Evolutionary conservation across 106 monocot species (phyloP).

Genomic region (Cymbidium sinense): DNA sequence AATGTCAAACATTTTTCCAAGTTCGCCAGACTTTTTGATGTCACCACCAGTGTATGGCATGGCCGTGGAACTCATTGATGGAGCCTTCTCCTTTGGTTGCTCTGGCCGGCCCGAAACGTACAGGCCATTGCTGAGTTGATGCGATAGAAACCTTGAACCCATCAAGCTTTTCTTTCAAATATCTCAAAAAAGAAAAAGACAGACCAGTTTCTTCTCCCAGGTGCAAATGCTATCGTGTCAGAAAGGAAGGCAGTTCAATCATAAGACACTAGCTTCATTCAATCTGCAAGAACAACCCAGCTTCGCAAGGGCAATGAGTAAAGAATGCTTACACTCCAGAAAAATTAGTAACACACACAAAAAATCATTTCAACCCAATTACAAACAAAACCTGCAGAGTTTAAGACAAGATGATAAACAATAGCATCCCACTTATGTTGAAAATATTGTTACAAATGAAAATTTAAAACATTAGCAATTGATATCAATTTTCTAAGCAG

Average conservation of each 20-base stretch:
- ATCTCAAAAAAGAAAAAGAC: not conserved
- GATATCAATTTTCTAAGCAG: not conserved
- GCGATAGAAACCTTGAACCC: conserved; percentile 80
- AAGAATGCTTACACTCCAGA: not conserved
- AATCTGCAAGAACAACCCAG: not conserved
- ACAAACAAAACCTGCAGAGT: not conserved
- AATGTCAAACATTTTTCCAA: conserved; percentile 82
- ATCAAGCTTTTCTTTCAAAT: conserved; percentile 22
- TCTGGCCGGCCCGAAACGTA: conserved; percentile 87
- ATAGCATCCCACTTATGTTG: not conserved
- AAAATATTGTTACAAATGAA: not conserved
- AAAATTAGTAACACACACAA: not conserved
- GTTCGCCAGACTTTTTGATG: conserved; percentile 62
- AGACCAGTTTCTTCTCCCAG: not conserved
- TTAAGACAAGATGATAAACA: not conserved
- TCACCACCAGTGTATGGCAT: conserved; percentile 77
- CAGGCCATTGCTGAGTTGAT: conserved; percentile 88
- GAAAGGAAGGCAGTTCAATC: not conserved
- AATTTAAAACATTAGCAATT: not conserved
- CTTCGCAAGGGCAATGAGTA: not conserved
- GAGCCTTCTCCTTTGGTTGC: conserved; percentile 73
- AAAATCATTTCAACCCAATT: not conserved
- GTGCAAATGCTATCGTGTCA: not conserved
- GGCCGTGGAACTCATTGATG: conserved; percentile 44
- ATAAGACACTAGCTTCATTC: not conserved